Evolutionary conservation across 768 basidiomycete genomes (phyloP).

Genomic region (Tulasnella sp.): DNA sequence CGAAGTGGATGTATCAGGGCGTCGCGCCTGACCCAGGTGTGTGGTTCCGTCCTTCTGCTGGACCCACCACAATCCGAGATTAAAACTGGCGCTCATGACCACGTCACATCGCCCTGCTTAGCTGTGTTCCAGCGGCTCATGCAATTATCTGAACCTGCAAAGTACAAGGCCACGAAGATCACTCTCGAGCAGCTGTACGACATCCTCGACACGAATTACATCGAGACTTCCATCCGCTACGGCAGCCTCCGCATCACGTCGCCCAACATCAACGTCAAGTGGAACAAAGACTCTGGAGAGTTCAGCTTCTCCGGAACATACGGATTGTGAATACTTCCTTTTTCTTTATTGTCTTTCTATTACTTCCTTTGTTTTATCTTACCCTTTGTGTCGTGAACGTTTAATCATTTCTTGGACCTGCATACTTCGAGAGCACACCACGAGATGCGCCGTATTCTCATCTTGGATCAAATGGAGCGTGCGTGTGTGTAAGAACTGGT

Average conservation of each 20-base stretch:
- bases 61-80: not conserved
- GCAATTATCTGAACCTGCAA: conserved; percentile 4
- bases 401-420: too few relatives aligned
- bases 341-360: not conserved
- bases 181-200: not conserved
- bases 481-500: too few relatives aligned
- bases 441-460: too few relatives aligned
- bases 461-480: too few relatives aligned
- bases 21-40: not conserved
- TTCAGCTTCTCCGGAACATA: conserved; percentile 17
- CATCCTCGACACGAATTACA: not conserved
- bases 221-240: conserved; percentile 18
- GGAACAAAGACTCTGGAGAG: conserved; percentile 24
- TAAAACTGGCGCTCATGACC: not conserved
- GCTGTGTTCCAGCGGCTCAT: conserved; percentile 17
- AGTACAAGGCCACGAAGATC: conserved; percentile 16
- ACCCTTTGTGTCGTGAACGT: too few relatives aligned
- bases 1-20: conserved; percentile 16
- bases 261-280: conserved; percentile 8
- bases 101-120: not conserved
- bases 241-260: not conserved
- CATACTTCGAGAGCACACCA: too few relatives aligned
- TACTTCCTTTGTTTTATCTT: not conserved
- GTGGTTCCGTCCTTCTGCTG: not conserved
- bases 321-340: not conserved